phyloP scores from a whole-genome alignment of 257 asterid genomes.

The Ballota nigra region DNA sequence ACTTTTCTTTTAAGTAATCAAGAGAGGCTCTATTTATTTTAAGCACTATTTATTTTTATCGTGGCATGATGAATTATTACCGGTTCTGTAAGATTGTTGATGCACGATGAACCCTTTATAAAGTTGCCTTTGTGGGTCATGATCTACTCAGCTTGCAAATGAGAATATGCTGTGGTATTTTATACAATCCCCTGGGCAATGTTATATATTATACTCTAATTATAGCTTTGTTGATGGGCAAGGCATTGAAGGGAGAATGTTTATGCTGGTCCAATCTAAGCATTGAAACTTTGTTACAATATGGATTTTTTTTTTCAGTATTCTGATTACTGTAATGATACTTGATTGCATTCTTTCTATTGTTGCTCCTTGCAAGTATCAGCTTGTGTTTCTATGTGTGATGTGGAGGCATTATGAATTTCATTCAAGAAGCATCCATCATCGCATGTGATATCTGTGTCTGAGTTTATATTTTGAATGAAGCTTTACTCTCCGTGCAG shows the following conservation, averaged over 20 bases:
- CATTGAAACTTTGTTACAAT: neutral
- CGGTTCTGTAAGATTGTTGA: neutral
- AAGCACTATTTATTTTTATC: neutral
- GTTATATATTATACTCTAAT: neutral
- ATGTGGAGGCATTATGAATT: neutral
- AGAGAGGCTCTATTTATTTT: no score
- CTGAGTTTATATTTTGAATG: neutral
- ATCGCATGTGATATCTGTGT: neutral
- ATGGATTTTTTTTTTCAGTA: neutral
- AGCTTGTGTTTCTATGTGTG: neutral
- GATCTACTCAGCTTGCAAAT: neutral
- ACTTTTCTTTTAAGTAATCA: neutral
- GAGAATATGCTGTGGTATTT: neutral
- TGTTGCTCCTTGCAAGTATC: neutral
- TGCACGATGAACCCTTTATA: neutral
- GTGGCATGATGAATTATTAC: neutral
- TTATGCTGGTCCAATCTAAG: neutral
- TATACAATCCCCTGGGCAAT: neutral
- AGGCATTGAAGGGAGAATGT: neutral
- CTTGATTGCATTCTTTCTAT: neutral
- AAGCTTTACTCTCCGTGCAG: constrained; percentile 36
- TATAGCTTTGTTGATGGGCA: neutral
- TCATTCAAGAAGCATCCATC: neutral
- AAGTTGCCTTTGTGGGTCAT: neutral
- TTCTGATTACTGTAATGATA: neutral